Conservation (phyloP, 306 rosid genomes). For the Begonia peltatifolia region DNA sequence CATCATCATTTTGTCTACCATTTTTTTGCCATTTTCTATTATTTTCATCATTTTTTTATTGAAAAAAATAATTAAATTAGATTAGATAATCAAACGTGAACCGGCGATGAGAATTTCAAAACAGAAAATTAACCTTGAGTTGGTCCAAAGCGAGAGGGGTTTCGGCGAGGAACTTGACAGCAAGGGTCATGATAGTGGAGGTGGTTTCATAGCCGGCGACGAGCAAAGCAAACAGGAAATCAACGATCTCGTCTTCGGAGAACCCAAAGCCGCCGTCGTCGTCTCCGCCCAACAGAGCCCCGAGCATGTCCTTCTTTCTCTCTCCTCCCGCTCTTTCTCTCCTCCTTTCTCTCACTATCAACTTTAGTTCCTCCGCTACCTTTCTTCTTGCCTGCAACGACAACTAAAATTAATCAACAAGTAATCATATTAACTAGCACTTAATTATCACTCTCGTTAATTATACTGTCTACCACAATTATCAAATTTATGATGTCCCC, state of each 20-base stretch:
- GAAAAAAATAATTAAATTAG: not conserved
- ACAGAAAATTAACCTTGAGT: conserved; percentile 46
- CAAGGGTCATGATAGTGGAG: conserved; percentile 90
- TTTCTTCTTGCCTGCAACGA: conserved; percentile 49
- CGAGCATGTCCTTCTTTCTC: conserved; percentile 57
- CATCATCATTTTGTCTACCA: conserved; percentile 28
- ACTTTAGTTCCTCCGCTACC: conserved; percentile 78
- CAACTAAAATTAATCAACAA: no score
- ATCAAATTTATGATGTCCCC: no score
- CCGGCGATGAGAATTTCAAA: no score
- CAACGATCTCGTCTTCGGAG: conserved; percentile 72
- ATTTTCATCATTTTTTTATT: not conserved
- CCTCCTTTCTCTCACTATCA: conserved; percentile 67
- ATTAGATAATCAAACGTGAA: not conserved
- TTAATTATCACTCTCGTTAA: no score
- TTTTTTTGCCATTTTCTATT: not conserved
- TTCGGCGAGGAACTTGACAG: conserved; percentile 87
- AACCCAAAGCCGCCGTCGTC: conserved; percentile 22
- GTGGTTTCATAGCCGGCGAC: conserved; percentile 96
- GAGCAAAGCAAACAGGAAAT: conserved; percentile 73
- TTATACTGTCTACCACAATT: no score
- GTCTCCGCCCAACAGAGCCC: conserved; percentile 65
- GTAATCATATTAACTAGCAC: no score
- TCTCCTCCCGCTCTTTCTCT: conserved; percentile 25
- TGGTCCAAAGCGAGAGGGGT: conserved; percentile 85